These are phyloP conservation scores for barley (Hordeum vulgare) DNA, from an alignment of 176 grass and related monocot species.

Conservation along the genomic window DNA sequence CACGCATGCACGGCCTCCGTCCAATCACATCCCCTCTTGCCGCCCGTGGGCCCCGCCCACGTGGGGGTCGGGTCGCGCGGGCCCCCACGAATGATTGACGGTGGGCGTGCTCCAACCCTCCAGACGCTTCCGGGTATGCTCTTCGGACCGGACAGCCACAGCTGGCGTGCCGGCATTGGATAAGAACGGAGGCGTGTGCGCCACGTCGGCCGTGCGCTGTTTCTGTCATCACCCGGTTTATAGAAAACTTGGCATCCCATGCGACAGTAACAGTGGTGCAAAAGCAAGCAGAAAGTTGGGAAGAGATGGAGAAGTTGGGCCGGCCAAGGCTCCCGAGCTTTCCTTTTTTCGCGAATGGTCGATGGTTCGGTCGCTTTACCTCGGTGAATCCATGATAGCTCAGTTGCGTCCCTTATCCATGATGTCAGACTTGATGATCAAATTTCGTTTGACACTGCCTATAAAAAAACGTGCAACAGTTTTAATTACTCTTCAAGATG, in stretches of 20 bases:
- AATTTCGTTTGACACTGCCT: no score
- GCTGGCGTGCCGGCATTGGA: not conserved
- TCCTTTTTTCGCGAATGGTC: not conserved
- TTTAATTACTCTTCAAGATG: no score
- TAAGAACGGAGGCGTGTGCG: not conserved
- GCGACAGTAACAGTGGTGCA: not conserved
- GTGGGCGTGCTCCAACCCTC: not conserved
- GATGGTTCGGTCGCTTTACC: not conserved
- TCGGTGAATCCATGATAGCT: not conserved
- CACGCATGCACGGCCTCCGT: not conserved
- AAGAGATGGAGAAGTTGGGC: not conserved
- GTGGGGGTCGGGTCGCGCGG: not conserved
- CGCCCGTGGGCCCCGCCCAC: not conserved
- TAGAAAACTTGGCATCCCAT: not conserved
- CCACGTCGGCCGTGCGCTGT: not conserved
- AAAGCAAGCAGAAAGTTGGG: not conserved
- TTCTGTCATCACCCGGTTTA: not conserved
- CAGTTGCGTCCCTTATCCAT: not conserved
- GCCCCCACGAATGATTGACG: not conserved
- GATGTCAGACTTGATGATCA: no score
- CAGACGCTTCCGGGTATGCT: slow-evolving; percentile 10
- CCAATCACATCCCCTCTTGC: not conserved
- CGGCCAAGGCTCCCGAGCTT: not conserved
- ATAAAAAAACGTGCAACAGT: no score
- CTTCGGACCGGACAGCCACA: not conserved